Evolutionary conservation across 371 early-diverging fungal genomes (phyloP).

Genomic region (Haplosporangium sp.): DNA sequence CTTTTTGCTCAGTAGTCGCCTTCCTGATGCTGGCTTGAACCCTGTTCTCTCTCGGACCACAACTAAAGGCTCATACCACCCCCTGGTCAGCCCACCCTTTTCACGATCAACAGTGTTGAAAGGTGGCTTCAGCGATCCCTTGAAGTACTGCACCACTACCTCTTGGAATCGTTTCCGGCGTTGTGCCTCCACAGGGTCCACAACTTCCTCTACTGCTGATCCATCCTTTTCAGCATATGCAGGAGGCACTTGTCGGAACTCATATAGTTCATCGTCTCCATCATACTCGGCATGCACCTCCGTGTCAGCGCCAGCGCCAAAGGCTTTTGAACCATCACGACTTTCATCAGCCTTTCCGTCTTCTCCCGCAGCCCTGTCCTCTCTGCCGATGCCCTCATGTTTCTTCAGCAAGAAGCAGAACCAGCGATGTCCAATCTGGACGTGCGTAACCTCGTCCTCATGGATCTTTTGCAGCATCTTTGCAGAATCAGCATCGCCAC

Average conservation of each 20-base stretch:
- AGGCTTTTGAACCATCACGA: constrained; percentile 10
- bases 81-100: constrained; percentile 50
- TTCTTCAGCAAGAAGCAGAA: constrained; percentile 54
- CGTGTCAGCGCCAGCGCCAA: constrained; percentile 20
- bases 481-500: constrained; percentile 61
- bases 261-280: constrained; percentile 36
- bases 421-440: constrained; percentile 65
- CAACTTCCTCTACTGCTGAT: constrained; percentile 30
- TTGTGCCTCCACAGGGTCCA: constrained; percentile 44
- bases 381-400: constrained; percentile 42
- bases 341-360: no score
- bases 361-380: not conserved
- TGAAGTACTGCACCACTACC: constrained; percentile 48
- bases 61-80: constrained; percentile 55
- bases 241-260: constrained; percentile 46
- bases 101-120: constrained; percentile 60
- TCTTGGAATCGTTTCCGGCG: constrained; percentile 52
- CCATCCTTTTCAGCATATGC: constrained; percentile 32
- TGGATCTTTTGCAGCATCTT: constrained; percentile 61
- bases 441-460: constrained; percentile 69
- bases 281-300: constrained; percentile 40
- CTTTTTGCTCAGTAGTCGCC: constrained; percentile 29
- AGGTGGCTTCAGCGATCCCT: constrained; percentile 61
- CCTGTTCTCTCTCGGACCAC: constrained; percentile 53
- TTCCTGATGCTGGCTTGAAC: constrained; percentile 40